phyloP scores from a whole-genome alignment of 108 stramenopile genomes.

The Conticribra guillardii region DNA sequence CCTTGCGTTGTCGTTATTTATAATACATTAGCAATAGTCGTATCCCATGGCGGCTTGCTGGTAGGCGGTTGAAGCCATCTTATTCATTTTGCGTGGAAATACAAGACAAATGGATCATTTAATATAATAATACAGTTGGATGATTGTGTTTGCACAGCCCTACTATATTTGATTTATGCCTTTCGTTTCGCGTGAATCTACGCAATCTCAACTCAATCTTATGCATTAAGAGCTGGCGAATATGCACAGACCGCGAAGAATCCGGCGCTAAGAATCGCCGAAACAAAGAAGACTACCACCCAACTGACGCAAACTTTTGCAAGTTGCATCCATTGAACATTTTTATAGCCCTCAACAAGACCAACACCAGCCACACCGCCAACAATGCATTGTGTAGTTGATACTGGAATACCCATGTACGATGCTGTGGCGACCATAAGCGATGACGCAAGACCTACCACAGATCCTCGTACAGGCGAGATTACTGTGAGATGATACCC shows the following conservation, averaged over 20 bases:
- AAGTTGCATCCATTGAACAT: slow-evolving; percentile 52
- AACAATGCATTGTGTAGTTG: slow-evolving; percentile 75
- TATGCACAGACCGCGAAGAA: slow-evolving; percentile 35
- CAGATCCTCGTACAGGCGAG: slow-evolving; percentile 64
- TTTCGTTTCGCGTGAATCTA: no score
- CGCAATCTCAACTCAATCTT: background rate
- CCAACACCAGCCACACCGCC: slow-evolving; percentile 68
- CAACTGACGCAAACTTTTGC: slow-evolving; percentile 48
- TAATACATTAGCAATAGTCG: no score
- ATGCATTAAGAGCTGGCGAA: slow-evolving; percentile 10
- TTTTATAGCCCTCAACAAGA: slow-evolving; percentile 46
- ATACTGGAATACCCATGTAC: slow-evolving; percentile 63
- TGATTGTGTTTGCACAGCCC: no score
- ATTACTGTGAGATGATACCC: slow-evolving; percentile 59
- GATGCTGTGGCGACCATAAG: slow-evolving; percentile 66
- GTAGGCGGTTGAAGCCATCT: no score
- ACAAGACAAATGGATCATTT: no score
- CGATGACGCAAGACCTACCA: slow-evolving; percentile 65
- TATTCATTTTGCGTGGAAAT: no score
- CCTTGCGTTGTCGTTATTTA: no score
- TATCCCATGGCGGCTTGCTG: no score
- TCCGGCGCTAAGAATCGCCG: slow-evolving; percentile 45
- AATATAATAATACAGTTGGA: no score
- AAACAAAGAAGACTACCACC: slow-evolving; percentile 54
- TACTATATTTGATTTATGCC: no score